phyloP scores from a whole-genome alignment of 768 basidiomycete genomes.

The Imleria badia region DNA sequence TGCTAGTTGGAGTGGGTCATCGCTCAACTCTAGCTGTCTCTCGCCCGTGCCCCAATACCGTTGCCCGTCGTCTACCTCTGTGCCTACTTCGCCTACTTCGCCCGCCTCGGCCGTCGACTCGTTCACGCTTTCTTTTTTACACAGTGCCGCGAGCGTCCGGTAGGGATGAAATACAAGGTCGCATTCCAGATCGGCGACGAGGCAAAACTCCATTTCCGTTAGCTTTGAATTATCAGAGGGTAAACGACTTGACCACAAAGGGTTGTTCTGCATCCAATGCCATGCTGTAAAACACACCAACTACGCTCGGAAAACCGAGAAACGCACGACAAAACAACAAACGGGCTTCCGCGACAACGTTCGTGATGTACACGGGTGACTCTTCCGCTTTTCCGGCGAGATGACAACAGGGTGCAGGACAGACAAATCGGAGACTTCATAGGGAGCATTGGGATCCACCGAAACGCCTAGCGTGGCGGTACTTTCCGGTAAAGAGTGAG shows the following conservation, averaged over 20 bases:
- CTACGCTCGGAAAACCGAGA: neutral
- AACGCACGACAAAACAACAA: constrained; percentile 68
- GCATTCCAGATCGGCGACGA: constrained; percentile 95
- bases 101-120: constrained; percentile 53
- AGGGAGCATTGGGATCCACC: no score
- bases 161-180: constrained; percentile 97
- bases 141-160: constrained; percentile 77
- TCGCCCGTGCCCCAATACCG: constrained; percentile 82
- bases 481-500: no score
- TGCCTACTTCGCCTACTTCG: constrained; percentile 50
- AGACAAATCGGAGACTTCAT: no score
- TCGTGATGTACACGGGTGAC: constrained; percentile 92
- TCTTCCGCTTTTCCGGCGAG: constrained; percentile 98
- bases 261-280: constrained; percentile 47
- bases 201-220: constrained; percentile 99
- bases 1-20: constrained; percentile 82
- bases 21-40: constrained; percentile 73
- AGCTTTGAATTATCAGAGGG: constrained; percentile 86
- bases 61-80: constrained; percentile 53
- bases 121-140: constrained; percentile 52
- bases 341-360: constrained; percentile 81
- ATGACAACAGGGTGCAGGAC: constrained; percentile 94
- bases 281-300: neutral
- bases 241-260: constrained; percentile 76
- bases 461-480: no score